Evolutionary conservation across 352 stramenopile genomes (phyloP).

Genomic region (Globisporangium yorkense): DNA sequence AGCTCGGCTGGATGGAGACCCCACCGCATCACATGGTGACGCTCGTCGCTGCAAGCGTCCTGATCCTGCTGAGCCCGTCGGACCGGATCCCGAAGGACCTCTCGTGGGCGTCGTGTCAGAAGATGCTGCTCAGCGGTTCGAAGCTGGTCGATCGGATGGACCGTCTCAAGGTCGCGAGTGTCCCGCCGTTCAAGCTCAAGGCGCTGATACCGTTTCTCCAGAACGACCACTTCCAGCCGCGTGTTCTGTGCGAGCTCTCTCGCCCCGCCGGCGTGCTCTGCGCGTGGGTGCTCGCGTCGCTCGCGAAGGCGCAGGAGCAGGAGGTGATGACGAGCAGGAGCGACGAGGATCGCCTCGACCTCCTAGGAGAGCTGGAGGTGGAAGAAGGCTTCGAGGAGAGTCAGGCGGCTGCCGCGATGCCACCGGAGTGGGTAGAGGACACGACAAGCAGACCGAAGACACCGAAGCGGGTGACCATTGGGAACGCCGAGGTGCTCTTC

Average conservation of each 20-base stretch:
- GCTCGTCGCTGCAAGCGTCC: conserved; percentile 46
- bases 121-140: conserved; percentile 49
- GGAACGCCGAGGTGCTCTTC: conserved; percentile 56
- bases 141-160: conserved; percentile 45
- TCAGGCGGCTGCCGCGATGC: background rate
- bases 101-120: conserved; percentile 55
- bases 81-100: conserved; percentile 69
- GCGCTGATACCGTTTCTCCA: conserved; percentile 62
- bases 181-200: conserved; percentile 70
- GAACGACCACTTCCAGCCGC: conserved; percentile 69
- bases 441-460: conserved; percentile 18
- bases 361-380: conserved; percentile 55
- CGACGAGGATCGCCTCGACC: conserved; percentile 41
- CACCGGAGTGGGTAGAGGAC: background rate
- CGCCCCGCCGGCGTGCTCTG: conserved; percentile 45
- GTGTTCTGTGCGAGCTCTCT: conserved; percentile 48
- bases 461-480: conserved; percentile 56
- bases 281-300: conserved; percentile 52
- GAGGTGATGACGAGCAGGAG: conserved; percentile 21
- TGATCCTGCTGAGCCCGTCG: conserved; percentile 67
- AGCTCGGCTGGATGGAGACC: conserved; percentile 30
- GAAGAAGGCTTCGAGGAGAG: conserved; percentile 30
- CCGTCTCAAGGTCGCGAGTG: conserved; percentile 25
- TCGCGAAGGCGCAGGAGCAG: conserved; percentile 31
- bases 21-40: conserved; percentile 60